Base-by-base conservation (phyloP, 345 rosid genomes). In the Eucalyptus victrix region DNA sequence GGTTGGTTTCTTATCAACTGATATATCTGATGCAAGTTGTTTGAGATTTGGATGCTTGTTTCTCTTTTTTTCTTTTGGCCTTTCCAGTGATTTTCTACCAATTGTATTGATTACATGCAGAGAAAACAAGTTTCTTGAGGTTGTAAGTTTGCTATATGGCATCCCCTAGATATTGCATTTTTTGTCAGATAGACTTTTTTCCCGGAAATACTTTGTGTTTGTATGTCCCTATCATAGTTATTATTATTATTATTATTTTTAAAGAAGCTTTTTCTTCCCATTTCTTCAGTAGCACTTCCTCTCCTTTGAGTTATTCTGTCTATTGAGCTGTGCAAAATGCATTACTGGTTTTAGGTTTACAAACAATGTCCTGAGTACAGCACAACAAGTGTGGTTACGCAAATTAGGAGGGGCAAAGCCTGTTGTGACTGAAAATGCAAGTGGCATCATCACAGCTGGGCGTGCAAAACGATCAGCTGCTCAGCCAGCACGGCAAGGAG, bases 331-430 rank as follows among this genome's bases (percentile, higher is more conserved):
- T 21, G 83, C 1, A 16, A 47, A 76, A 76, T 40, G 83, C 47
- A 40, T 37, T 21, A 76, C 83, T 62, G 49, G 88, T 88, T 93
- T 87, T 91, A 98, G 99, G 99, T 97, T 98, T 90, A 95, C 97
- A 88, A 98, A 98, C 91, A 98, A 98, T 69, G 93, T 98, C 86
- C 98, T 98, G 65, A 98, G 99, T 91, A 98, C 99, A 1, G 98
- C 99, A 28, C 99, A 98, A 90, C 99, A 98, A 90, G 95, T 98
- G 80, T 98, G 99, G 99, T 94, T 98, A 83, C 97, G 98, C 89
- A 97, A 96, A 93, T 93, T 96, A 91, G 99, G 99, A 65, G 99
- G 99, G 87, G 99, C 99, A 87, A 94, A 94, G 89, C 96, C 99
- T 87, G 96, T 92, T 54, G 95, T 97, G 89, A 92, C 90, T 92